Base-by-base conservation (phyloP, 2,329 filamentous ascomycete species). In the Cladorrhinum sp. region DNA sequence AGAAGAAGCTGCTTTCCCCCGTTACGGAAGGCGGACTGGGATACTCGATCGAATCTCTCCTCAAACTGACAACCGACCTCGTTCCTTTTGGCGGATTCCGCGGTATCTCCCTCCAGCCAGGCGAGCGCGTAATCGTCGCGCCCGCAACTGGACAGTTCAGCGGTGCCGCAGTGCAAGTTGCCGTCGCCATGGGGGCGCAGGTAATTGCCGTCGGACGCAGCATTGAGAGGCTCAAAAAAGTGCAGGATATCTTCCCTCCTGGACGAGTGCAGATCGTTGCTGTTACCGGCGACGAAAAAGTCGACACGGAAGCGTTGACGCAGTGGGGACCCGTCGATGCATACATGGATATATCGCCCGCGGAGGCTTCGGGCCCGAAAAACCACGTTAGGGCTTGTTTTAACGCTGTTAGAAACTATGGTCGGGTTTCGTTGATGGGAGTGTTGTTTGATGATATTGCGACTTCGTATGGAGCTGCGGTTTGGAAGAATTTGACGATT, bases 141-240 rank as follows among this genome's bases (percentile, higher is more conserved):
- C 80, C 80, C 1, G 78, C 80, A 3, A 82, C 79, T 0, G 81
- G 80, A 0, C 64, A 62, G 0, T 83, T 76, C 65, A 77, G 80
- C 7, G 75, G 79, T 16, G 76, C 75, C 0, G 79, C 72, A 0
- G 78, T 82, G 0, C 64, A 71, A 2, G 72, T 78, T 0, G 81
- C 80, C 0, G 51, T 78, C 0, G 76, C 79, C 2, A 78, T 83
- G 74, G 81, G 80, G 0, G 79, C 78, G 1, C 74, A 72, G 12
- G 80, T 83, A 6, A 69, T 85, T 55, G 81, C 81, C 2, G 74
- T 80, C 71, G 79, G 81, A 1, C 71, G 80, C 10, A 79, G 79
- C 63, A 62, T 70, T 59, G 65, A 69, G 36, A 62, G 63, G 38
- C 66, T 81, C 20, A 68, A 68, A n/a, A 67, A 67, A 36, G 58